Conservation (phyloP, 768 basidiomycete species). For the Termitomyces sp. region DNA sequence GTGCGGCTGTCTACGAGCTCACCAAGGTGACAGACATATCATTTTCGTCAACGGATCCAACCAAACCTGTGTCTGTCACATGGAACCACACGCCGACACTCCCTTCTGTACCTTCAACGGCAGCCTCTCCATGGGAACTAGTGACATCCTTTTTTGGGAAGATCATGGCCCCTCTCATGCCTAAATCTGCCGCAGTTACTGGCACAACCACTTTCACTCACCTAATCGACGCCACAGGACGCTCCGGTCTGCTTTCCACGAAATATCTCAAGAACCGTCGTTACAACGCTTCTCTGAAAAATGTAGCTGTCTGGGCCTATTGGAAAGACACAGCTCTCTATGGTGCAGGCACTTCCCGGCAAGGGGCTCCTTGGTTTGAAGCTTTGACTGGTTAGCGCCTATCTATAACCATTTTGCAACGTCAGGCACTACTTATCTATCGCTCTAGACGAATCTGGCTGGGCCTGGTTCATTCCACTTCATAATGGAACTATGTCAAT, state of each 20-base stretch:
- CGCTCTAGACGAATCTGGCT: conserved; percentile 57
- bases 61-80: conserved; percentile 44
- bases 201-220: conserved; percentile 61
- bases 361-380: conserved; percentile 67
- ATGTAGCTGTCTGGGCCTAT: conserved; percentile 77
- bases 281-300: conserved; percentile 64
- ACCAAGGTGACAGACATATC: conserved; percentile 45
- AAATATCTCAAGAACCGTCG: conserved; percentile 65
- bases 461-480: conserved; percentile 72
- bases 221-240: conserved; percentile 70
- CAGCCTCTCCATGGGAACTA: conserved; percentile 31
- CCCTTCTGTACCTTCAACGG: conserved; percentile 33
- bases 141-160: conserved; percentile 20
- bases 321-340: conserved; percentile 56
- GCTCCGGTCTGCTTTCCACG: conserved; percentile 66
- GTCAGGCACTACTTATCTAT: background rate
- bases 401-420: background rate
- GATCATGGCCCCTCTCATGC: conserved; percentile 7
- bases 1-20: conserved; percentile 49
- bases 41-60: conserved; percentile 35
- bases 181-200: conserved; percentile 19
- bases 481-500: conserved; percentile 59
- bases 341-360: conserved; percentile 40
- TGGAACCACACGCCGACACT: conserved; percentile 47
- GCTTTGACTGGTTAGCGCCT: conserved; percentile 54